Conservation (phyloP, 2,329 filamentous ascomycete genomes). For the Hymenoscyphus linearis region DNA sequence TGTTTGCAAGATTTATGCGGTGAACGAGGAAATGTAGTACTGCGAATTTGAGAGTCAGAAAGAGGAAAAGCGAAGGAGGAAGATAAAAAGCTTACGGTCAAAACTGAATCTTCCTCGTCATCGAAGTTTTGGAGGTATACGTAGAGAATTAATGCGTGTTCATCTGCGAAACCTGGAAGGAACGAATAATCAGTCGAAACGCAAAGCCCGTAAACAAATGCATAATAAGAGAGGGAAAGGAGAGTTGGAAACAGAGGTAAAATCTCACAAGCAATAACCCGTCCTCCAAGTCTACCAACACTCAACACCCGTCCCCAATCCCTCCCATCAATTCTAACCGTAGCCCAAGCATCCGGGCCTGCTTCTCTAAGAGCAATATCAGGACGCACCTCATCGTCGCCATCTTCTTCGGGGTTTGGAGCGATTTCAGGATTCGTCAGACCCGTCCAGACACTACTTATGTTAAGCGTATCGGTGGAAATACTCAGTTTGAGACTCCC, state of each 20-base stretch:
- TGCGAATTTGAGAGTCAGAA: slow-evolving; percentile 23
- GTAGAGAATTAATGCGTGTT: slow-evolving; percentile 76
- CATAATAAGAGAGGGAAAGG: background rate
- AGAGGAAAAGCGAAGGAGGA: slow-evolving; percentile 5
- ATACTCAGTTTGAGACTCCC: slow-evolving; percentile 77
- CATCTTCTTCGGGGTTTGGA: slow-evolving; percentile 60
- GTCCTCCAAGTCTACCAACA: slow-evolving; percentile 80
- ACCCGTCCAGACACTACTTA: slow-evolving; percentile 79
- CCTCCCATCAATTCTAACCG: slow-evolving; percentile 82
- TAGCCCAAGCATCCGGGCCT: slow-evolving; percentile 80
- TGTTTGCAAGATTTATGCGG: slow-evolving; percentile 26
- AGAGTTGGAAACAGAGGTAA: slow-evolving; percentile 5
- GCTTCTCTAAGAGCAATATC: slow-evolving; percentile 72
- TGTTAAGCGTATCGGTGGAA: slow-evolving; percentile 75
- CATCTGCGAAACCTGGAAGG: slow-evolving; percentile 61
- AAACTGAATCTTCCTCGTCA: slow-evolving; percentile 65
- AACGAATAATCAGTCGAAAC: slow-evolving; percentile 1
- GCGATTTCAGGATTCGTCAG: slow-evolving; percentile 86
- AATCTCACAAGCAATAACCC: slow-evolving; percentile 79
- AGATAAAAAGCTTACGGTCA: slow-evolving; percentile 54
- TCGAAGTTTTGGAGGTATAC: slow-evolving; percentile 73
- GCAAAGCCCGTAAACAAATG: slow-evolving; percentile 10
- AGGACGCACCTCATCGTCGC: slow-evolving; percentile 72
- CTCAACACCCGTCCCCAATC: slow-evolving; percentile 95
- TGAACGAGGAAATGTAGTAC: slow-evolving; percentile 57